Base-by-base conservation (phyloP, 2,329 filamentous ascomycete species). In the Colletotrichum caudatum region DNA sequence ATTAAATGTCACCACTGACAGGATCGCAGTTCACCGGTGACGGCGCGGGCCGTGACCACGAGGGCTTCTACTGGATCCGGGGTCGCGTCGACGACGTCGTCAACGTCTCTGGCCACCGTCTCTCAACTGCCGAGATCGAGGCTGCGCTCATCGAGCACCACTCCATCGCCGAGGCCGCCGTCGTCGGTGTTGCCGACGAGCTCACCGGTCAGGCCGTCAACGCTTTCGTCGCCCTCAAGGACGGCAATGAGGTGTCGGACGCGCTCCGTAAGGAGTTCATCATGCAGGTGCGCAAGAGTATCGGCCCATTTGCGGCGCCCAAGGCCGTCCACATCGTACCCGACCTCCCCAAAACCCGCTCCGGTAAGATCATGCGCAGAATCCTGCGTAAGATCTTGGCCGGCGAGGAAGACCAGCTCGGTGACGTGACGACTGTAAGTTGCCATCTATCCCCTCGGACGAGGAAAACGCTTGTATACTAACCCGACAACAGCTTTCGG, bases 1-100 rank as follows among this genome's bases (percentile, higher is more conserved):
- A 33, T 29, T 29, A 33, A 29, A 1, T 35, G n/a, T 11, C 18
- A 29, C 1, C 5, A n/a, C 58, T 73, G 58, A 73, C 60, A 48
- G 2, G 7, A 5, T 53, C 1, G 2, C 12, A 94, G 91, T 97
- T 96, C 85, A 96, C 94, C 20, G 94, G 94, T 70, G 96, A 99
- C 80, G 96, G 96, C 80, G 96, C 96, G 67, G 96, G 93, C 72
- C 93, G 96, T 80, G 96, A 99, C 81, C 93, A 97, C 83, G 96
- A 99, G 78, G 96, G 96, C 69, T 99, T 98, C 87, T 99, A 98
- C 90, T 99, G 96, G 96, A 99, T 99, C 81, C 94, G 96, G 74
- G 96, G 96, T 75, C 94, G 96, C 82, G 96, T 99, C 64, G 96
- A 99, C 80, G 96, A 99, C 78, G 96, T 99, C 54, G 95, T 99